Evolutionary conservation across 768 basidiomycete species (phyloP).

Genomic region (Paxillus involutus): DNA sequence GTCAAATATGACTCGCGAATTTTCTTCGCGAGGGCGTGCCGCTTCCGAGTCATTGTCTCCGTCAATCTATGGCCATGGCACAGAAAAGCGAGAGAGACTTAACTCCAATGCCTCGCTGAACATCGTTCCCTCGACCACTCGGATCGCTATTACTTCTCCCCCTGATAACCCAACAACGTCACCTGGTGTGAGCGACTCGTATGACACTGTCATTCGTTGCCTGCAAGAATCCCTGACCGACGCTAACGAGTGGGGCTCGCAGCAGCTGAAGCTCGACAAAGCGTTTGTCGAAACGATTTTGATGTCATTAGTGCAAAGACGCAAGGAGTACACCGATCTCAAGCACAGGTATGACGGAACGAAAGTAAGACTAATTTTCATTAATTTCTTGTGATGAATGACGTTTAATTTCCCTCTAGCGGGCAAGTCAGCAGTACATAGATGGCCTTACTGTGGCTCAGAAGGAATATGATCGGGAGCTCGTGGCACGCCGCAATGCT

Average conservation of each 20-base stretch:
- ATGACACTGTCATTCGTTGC: constrained; percentile 47
- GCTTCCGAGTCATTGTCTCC: constrained; percentile 33
- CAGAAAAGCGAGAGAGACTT: constrained; percentile 19
- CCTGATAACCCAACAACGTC: constrained; percentile 26
- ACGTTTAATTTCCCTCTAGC: constrained; percentile 42
- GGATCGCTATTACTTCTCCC: constrained; percentile 48
- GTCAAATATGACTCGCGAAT: constrained; percentile 11
- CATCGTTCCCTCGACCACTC: constrained; percentile 24
- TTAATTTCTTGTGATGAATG: background rate
- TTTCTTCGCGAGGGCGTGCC: constrained; percentile 21
- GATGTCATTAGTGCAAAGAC: constrained; percentile 60
- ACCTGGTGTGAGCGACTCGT: constrained; percentile 31
- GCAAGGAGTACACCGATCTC: constrained; percentile 59
- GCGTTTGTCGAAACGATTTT: constrained; percentile 71
- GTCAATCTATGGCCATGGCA: constrained; percentile 5
- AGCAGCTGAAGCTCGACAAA: constrained; percentile 71
- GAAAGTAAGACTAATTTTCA: constrained; percentile 58
- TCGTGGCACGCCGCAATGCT: constrained; percentile 83
- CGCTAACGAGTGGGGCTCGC: constrained; percentile 56
- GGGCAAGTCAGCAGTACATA: constrained; percentile 88
- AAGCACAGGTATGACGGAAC: constrained; percentile 81
- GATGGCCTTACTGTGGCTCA: constrained; percentile 92
- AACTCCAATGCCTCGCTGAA: constrained; percentile 26
- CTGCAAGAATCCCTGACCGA: constrained; percentile 64
- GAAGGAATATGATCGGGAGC: constrained; percentile 91